Percentiles rank a stretch among this genome's conserved stretches.
Conservation (phyloP, 2,329 filamentous ascomycete genomes). For the Fusarium sp. region DNA sequence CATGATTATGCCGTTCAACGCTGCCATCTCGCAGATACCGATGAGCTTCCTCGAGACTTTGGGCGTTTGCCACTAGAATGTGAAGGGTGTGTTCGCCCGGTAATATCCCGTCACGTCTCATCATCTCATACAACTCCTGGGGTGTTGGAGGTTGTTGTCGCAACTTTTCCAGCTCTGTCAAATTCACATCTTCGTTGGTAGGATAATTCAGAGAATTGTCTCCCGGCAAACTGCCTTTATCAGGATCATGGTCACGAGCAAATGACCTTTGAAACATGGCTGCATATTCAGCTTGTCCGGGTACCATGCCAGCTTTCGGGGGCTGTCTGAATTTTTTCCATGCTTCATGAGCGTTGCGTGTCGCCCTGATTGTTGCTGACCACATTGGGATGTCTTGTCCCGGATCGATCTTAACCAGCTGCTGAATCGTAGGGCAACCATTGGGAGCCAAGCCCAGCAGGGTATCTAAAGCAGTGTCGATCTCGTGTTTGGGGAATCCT, state of each 20-base stretch:
- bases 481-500: conserved; percentile 63
- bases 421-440: conserved; percentile 69
- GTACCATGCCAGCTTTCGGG: conserved; percentile 51
- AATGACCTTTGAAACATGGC: conserved; percentile 72
- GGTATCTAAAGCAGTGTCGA: conserved; percentile 64
- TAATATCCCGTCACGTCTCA: conserved; percentile 64
- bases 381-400: conserved; percentile 55
- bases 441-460: conserved; percentile 66
- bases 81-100: conserved; percentile 65
- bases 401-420: conserved; percentile 49
- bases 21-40: conserved; percentile 64
- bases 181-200: conserved; percentile 60
- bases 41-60: conserved; percentile 61
- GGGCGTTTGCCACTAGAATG: conserved; percentile 68
- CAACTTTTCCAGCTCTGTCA: conserved; percentile 74
- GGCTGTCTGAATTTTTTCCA: conserved; percentile 65
- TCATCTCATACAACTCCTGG: conserved; percentile 69
- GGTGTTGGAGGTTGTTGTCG: conserved; percentile 72
- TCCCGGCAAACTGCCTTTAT: conserved; percentile 64
- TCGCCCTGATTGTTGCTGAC: conserved; percentile 70
- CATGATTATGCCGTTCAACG: conserved; percentile 21
- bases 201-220: conserved; percentile 67
- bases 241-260: conserved; percentile 48
- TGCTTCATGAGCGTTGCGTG: conserved; percentile 71
- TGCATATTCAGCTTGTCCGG: conserved; percentile 63